These are phyloP conservation scores for Podospora tetraspora DNA, from an alignment of 495 filamentous ascomycete genomes.

Conservation along the genomic window DNA sequence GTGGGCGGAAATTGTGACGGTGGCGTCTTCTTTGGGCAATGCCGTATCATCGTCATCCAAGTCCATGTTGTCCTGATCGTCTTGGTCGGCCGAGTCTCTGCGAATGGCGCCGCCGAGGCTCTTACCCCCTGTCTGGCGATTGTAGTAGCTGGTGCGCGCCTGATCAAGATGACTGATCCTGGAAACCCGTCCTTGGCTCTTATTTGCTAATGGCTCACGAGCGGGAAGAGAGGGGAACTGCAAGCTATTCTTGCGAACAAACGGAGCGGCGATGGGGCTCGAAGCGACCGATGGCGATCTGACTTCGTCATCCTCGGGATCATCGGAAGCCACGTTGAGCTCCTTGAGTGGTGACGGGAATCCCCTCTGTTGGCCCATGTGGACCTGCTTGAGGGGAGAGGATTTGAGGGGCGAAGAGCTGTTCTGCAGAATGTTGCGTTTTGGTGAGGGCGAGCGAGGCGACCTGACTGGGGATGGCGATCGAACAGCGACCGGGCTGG, in stretches of 20 bases:
- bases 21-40: slow-evolving; percentile 32
- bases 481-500: slow-evolving; percentile 17
- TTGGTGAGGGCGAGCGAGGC: slow-evolving; percentile 23
- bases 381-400: slow-evolving; percentile 25
- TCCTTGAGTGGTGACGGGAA: slow-evolving; percentile 21
- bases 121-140: slow-evolving; percentile 58
- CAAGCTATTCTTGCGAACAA: slow-evolving; percentile 83
- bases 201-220: slow-evolving; percentile 79
- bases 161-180: slow-evolving; percentile 76
- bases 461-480: slow-evolving; percentile 22
- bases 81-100: slow-evolving; percentile 39
- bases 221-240: slow-evolving; percentile 89
- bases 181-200: slow-evolving; percentile 68
- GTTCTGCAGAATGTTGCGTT: slow-evolving; percentile 18
- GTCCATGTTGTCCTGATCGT: slow-evolving; percentile 55
- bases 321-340: slow-evolving; percentile 10
- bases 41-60: slow-evolving; percentile 46
- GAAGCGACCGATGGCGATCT: slow-evolving; percentile 45
- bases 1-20: slow-evolving; percentile 45
- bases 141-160: slow-evolving; percentile 58
- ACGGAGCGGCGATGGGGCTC: slow-evolving; percentile 42
- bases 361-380: slow-evolving; percentile 7
- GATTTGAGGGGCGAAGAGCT: slow-evolving; percentile 21
- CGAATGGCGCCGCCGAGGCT: slow-evolving; percentile 42
- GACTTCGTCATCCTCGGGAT: slow-evolving; percentile 41